phyloP scores from a whole-genome alignment of 169 alveolate genomes.

The Plasmodium ovale region DNA sequence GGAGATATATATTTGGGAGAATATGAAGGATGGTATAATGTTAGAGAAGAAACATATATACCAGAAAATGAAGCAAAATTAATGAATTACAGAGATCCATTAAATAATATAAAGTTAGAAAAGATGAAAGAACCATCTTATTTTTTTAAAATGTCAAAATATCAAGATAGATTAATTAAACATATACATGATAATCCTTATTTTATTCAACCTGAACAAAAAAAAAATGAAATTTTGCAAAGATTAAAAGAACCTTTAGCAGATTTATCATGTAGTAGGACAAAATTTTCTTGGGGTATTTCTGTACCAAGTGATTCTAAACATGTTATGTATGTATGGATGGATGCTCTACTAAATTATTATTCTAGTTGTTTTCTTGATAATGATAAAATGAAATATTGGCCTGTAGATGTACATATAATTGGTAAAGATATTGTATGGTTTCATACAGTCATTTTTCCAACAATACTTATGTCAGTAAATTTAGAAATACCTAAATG shows the following conservation, averaged over 20 bases:
- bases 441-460: slow-evolving; percentile 94
- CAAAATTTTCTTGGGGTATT: slow-evolving; percentile 94
- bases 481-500: slow-evolving; percentile 90
- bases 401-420: slow-evolving; percentile 87
- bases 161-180: slow-evolving; percentile 85
- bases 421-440: slow-evolving; percentile 94
- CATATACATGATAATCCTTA: slow-evolving; percentile 85
- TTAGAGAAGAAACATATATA: slow-evolving; percentile 93
- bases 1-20: slow-evolving; percentile 91
- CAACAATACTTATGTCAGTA: slow-evolving; percentile 90
- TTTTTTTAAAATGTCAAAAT: slow-evolving; percentile 92
- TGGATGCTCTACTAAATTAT: slow-evolving; percentile 94
- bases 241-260: slow-evolving; percentile 88
- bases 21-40: slow-evolving; percentile 93
- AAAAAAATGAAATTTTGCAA: slow-evolving; percentile 85
- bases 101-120: slow-evolving; percentile 86
- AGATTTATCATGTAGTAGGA: slow-evolving; percentile 92
- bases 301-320: slow-evolving; percentile 87
- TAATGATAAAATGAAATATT: slow-evolving; percentile 71
- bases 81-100: slow-evolving; percentile 89
- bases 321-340: slow-evolving; percentile 97
- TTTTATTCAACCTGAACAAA: slow-evolving; percentile 88
- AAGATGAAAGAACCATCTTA: slow-evolving; percentile 92
- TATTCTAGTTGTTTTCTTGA: slow-evolving; percentile 85
- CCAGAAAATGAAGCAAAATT: slow-evolving; percentile 92